Percentiles rank a stretch among this genome's conserved stretches.
Evolutionary conservation across 148 eudicot species (phyloP).

Genomic region (Arctostaphylos glauca): DNA sequence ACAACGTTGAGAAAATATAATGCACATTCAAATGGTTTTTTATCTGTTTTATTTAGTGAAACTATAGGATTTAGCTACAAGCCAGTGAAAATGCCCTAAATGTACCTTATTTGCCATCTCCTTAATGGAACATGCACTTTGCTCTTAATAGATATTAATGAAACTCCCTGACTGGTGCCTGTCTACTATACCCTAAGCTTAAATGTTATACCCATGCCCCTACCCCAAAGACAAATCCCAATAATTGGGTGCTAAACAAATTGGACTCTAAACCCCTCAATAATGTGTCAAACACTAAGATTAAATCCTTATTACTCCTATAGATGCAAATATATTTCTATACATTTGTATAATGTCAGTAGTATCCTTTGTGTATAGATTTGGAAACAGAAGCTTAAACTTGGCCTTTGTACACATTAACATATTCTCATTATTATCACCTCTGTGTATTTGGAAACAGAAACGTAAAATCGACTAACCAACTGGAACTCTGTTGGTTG

Average conservation of each 20-base stretch:
- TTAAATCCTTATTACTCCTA: not conserved
- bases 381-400: conserved; percentile 1
- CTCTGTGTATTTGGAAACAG: not conserved
- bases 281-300: not conserved
- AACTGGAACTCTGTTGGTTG: not conserved
- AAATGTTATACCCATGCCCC: not conserved
- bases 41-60: not conserved
- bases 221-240: not conserved
- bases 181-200: not conserved
- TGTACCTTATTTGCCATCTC: not conserved
- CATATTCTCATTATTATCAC: not conserved
- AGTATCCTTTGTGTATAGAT: not conserved
- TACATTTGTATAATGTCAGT: not conserved
- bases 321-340: not conserved
- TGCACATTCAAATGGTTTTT: not conserved
- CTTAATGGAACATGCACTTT: not conserved
- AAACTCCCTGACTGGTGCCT: not conserved
- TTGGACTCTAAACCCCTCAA: not conserved
- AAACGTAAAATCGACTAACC: not conserved
- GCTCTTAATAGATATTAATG: not conserved
- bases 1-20: not conserved
- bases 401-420: not conserved
- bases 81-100: not conserved
- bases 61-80: not conserved
- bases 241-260: not conserved